phyloP scores from a whole-genome alignment of 306 rosid species.

The Cyclanthera cordifolia region DNA sequence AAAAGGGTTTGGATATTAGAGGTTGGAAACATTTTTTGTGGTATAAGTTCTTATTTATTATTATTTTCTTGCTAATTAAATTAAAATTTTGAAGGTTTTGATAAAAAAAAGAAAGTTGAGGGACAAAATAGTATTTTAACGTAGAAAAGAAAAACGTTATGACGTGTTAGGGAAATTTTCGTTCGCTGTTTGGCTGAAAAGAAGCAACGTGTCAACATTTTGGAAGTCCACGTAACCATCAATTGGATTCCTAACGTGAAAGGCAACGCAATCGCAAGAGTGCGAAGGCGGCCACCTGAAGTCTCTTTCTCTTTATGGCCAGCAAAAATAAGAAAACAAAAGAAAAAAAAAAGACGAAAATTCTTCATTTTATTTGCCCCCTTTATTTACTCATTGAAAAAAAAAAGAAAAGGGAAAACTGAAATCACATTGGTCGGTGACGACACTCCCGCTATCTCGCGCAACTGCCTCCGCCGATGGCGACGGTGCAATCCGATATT shows the following conservation, averaged over 20 bases:
- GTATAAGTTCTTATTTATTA: too few relatives aligned
- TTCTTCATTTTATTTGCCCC: too few relatives aligned
- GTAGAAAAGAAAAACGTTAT: too few relatives aligned
- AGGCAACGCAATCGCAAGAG: not conserved
- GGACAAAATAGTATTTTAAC: too few relatives aligned
- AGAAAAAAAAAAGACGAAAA: not conserved
- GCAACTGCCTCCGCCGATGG: slow-evolving; percentile 23
- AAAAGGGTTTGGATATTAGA: not conserved
- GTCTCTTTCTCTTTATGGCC: not conserved
- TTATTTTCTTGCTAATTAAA: too few relatives aligned
- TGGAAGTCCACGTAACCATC: not conserved
- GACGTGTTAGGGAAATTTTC: too few relatives aligned
- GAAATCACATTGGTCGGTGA: not conserved
- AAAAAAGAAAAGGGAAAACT: not conserved
- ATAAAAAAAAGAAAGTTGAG: too few relatives aligned
- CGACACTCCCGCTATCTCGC: not conserved
- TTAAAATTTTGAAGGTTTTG: too few relatives aligned
- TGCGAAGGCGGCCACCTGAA: not conserved
- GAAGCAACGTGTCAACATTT: not conserved
- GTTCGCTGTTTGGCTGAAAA: not conserved
- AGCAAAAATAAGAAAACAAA: not conserved
- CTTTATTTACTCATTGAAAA: not conserved
- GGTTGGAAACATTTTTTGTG: too few relatives aligned
- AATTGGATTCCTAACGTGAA: not conserved
- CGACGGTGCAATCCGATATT: slow-evolving; percentile 46